Conservation (phyloP, 2,329 filamentous ascomycete species). For the Aspergillus sp. region DNA sequence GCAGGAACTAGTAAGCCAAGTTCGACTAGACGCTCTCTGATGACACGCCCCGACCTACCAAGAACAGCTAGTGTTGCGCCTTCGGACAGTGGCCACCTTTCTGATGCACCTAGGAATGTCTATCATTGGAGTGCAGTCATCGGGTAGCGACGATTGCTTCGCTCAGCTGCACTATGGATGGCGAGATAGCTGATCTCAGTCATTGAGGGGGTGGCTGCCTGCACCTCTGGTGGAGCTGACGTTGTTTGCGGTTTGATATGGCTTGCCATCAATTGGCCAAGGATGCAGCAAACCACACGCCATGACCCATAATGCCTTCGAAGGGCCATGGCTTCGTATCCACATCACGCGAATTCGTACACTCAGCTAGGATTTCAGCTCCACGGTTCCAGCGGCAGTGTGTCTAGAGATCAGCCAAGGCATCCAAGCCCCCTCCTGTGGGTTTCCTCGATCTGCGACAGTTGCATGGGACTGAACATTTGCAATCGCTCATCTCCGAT, state of each 20-base stretch:
- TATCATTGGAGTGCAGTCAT: not conserved
- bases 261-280: not conserved
- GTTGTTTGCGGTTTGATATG: not conserved
- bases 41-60: too few relatives aligned
- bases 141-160: not conserved
- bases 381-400: not conserved
- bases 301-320: not conserved
- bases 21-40: too few relatives aligned
- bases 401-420: not conserved
- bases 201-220: not conserved
- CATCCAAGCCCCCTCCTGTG: not conserved
- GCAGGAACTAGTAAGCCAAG: too few relatives aligned
- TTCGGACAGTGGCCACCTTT: too few relatives aligned
- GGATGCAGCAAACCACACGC: not conserved
- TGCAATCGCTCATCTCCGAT: too few relatives aligned
- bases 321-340: not conserved
- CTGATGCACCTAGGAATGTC: not conserved
- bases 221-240: not conserved
- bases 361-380: not conserved
- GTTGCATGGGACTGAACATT: too few relatives aligned
- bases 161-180: not conserved
- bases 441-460: not conserved
- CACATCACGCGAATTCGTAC: not conserved
- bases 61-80: too few relatives aligned
- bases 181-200: not conserved